Base-by-base conservation (phyloP, 2,329 filamentous ascomycete species). In the Davidsoniella virescens region DNA sequence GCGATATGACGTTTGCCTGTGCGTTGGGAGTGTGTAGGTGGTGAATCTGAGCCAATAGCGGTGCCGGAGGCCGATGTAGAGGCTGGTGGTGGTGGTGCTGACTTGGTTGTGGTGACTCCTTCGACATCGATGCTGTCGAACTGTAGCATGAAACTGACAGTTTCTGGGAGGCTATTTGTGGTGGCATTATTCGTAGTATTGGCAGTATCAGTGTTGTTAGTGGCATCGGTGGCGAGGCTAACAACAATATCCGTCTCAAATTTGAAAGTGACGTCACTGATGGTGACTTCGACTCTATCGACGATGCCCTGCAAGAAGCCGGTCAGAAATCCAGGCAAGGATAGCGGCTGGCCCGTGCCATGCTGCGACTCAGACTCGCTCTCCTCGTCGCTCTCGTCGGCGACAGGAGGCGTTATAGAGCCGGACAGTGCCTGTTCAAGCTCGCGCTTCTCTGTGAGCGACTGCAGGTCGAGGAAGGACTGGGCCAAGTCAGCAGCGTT, bases 381-480 rank as follows among this genome's bases (percentile, higher is more conserved):
- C 18, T 67, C 73, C 57, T 82, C 75, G 43, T 51, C 52, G 33
- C 44, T 63, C 37, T 80, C 79, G 4, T 82, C 78, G 38, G 81
- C 77, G 55, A 72, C 73, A 16, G 66, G 75, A 82, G 56, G 60
- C 65, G 6, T 71, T 58, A 72, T 73, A 59, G 82, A 76, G 1
- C 77, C 73, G 17, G 74, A 69, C 14, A 88, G 64, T 7, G 80
- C 81, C 45, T 81, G 76, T 60, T 87, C 80, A 20, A 90, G 68
- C 59, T 81, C 74, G 52, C 69, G 71, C 55, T 75, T 80, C 58
- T 87, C 82, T 45, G 75, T 70, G 4, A 67, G 66, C 10, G 82
- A 77, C 59, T 87, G 79, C 1, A 81, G 76, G 56, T 82, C 71
- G n/a, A 90, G 68, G 60, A 90, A 90, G 0, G 84, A 88, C 59